Base-by-base conservation (phyloP, 805 yeast species). In the Cyberlindnera lachancei region DNA sequence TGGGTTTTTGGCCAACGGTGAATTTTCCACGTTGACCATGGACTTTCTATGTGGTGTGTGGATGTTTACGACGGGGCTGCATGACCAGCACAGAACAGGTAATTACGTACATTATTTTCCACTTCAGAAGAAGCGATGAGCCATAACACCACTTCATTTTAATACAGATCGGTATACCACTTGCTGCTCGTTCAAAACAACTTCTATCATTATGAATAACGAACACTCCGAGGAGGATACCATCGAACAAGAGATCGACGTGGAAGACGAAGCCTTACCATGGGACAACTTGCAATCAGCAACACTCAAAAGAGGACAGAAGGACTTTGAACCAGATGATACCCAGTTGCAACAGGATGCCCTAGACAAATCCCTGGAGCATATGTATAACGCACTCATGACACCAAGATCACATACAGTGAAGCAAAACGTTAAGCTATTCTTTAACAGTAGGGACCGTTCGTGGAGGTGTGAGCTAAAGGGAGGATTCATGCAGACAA, bases 241-340 rank as follows among this genome's bases (percentile, higher is more conserved):
- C n/a, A n/a, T n/a, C n/a, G n/a, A n/a, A n/a, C n/a, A n/a, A 39
- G 18, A 11, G 34, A 2, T 10, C 21, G 48, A 45, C 3, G 27
- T 30, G 1, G 68, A 62, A 28, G 79, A 71, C 27, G 66, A 61
- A 26, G 45, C 58, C 5, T 75, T 68, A 39, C 79, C 75, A 40
- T 76, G 83, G 83, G 58, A 36, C 50, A 19, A 46, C 43, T 27
- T 42, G 13, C 37, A 33, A 22, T 34, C 36, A 5, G 26, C 51
- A 1, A 36, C 52, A 17, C 88, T 88, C 3, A 80, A 75, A 42
- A 61, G 90, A 38, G 95, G 95, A 3, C 87, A 76, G 36, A 88
- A 88, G 52, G 95, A 84, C 43, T 82, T 75, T 43, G 94, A 77
- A 38, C 95, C 94, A 0, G 90, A 80, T 50, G 86, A 84, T 1